Conservation (phyloP, 78 protist genomes). For the Monosiga brevicollis region DNA sequence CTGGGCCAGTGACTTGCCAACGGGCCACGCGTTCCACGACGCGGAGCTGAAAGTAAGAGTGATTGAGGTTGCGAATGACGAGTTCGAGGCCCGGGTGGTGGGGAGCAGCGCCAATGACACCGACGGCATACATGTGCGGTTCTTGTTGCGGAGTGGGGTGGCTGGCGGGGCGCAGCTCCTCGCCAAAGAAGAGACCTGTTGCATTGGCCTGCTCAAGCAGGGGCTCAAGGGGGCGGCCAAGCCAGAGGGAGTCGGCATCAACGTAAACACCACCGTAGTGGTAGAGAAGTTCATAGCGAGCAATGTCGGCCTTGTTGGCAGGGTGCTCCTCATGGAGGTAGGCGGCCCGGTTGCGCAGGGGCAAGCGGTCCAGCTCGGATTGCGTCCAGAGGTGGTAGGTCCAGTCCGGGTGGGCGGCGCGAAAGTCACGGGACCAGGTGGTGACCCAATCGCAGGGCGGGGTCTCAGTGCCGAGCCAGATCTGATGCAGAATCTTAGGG, state of each 20-base stretch:
- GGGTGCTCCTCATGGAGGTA: background rate
- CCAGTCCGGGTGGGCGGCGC: background rate
- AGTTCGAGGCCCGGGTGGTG: background rate
- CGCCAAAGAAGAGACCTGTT: background rate
- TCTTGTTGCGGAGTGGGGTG: background rate
- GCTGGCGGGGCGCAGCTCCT: background rate
- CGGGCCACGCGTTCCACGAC: background rate
- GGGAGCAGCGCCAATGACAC: background rate
- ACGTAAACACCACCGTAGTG: background rate
- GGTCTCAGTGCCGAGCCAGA: background rate
- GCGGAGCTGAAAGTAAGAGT: background rate
- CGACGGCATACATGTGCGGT: background rate
- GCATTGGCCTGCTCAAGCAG: background rate
- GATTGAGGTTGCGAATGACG: background rate
- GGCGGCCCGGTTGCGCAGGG: background rate
- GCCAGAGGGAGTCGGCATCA: background rate
- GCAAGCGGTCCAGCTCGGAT: background rate
- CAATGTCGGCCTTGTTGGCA: background rate
- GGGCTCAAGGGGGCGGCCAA: background rate
- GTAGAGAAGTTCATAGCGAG: background rate
- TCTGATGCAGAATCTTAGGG: background rate
- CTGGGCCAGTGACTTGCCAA: background rate
- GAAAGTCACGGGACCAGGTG: background rate
- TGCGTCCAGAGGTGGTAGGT: background rate
- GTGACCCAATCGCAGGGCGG: background rate